phyloP scores from a whole-genome alignment of 768 basidiomycete species.

The Suillus weaverae region DNA sequence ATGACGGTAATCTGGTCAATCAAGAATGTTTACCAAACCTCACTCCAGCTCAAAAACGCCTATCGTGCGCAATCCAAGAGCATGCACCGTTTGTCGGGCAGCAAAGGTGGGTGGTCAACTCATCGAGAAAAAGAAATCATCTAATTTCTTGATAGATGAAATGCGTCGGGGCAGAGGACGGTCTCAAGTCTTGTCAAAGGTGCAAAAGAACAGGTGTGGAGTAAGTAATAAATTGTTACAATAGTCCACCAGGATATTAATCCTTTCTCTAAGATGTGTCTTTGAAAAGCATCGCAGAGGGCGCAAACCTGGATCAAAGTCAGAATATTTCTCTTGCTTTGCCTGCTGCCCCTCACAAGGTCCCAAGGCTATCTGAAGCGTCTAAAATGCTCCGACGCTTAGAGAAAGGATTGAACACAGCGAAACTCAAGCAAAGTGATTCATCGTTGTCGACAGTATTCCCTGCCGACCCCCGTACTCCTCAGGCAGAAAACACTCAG shows the following conservation, averaged over 20 bases:
- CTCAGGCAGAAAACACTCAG: constrained; percentile 25
- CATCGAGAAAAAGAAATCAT: constrained; percentile 10
- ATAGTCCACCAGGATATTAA: constrained; percentile 19
- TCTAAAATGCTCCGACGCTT: constrained; percentile 87
- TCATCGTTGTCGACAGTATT: constrained; percentile 34
- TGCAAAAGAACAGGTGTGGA: constrained; percentile 80
- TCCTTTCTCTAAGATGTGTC: constrained; percentile 52
- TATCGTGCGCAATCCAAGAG: constrained; percentile 52
- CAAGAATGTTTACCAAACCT: constrained; percentile 12
- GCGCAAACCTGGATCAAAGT: constrained; percentile 91
- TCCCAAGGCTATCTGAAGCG: constrained; percentile 73
- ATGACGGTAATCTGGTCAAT: constrained; percentile 8
- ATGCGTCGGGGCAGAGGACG: constrained; percentile 87
- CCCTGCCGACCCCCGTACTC: constrained; percentile 28
- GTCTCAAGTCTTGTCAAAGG: constrained; percentile 76
- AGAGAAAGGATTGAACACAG: constrained; percentile 78
- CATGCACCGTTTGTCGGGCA: constrained; percentile 82
- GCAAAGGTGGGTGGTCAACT: constrained; percentile 59
- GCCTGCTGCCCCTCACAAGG: neutral
- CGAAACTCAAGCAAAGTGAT: constrained; percentile 67
- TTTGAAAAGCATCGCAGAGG: constrained; percentile 91
- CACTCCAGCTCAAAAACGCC: constrained; percentile 40
- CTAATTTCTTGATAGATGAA: constrained; percentile 65
- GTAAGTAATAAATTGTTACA: constrained; percentile 40
- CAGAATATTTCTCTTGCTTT: constrained; percentile 24